Percentiles rank a stretch among this genome's conserved stretches.
Evolutionary conservation across 208 protist genomes (phyloP).

Genomic region (Acanthamoeba healyi): DNA sequence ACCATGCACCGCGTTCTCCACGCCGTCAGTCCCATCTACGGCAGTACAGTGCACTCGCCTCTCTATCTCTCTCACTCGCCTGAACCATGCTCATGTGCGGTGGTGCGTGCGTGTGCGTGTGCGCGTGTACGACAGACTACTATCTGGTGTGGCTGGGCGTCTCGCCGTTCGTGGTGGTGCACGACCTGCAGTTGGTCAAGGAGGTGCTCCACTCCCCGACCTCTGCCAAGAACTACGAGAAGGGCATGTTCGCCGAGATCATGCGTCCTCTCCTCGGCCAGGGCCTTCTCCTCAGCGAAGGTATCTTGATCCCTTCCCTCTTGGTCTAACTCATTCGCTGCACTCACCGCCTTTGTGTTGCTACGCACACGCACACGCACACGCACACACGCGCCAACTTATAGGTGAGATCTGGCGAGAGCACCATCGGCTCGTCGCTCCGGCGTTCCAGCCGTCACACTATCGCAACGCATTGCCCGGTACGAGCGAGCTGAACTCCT

Average conservation of each 20-base stretch:
- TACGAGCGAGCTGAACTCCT: too few relatives aligned
- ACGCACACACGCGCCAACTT: too few relatives aligned
- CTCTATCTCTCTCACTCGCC: too few relatives aligned
- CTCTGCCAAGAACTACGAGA: conserved; percentile 23
- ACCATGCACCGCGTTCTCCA: conserved; percentile 38
- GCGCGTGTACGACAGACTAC: not conserved
- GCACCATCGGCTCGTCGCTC: conserved; percentile 22
- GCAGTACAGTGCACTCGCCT: not conserved
- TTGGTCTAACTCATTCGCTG: too few relatives aligned
- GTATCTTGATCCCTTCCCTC: not conserved
- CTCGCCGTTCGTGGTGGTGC: conserved; percentile 2
- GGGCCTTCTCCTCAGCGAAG: conserved; percentile 53
- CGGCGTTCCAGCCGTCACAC: conserved; percentile 49
- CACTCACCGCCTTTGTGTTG: not conserved
- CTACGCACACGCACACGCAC: not conserved
- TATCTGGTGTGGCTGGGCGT: conserved; percentile 43
- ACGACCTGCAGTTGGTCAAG: conserved; percentile 46
- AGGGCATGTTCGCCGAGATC: conserved; percentile 69
- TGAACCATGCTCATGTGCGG: too few relatives aligned
- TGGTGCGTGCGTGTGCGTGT: not conserved
- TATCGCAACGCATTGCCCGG: conserved; percentile 3
- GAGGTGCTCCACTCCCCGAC: conserved; percentile 12
- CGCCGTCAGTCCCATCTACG: not conserved
- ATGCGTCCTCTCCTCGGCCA: conserved; percentile 26
- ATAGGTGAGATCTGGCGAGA: conserved; percentile 35